A percentile compares a stretch with the other conserved stretches of the same genome.
Conservation (phyloP, 2,329 filamentous ascomycete species). For the Monosporascus sp. region DNA sequence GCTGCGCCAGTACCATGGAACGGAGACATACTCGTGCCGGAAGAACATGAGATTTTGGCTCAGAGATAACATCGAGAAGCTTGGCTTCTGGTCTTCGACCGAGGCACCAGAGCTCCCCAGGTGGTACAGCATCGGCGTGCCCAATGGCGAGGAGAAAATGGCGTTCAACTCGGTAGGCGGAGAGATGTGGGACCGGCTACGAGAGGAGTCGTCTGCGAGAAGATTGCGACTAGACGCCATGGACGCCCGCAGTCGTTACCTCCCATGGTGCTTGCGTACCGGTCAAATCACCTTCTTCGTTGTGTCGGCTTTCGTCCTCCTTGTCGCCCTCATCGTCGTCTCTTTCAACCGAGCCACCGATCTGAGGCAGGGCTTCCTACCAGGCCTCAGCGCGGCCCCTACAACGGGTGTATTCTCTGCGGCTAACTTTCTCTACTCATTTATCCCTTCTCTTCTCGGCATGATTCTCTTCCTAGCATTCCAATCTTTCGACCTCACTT, state of each 20-base stretch:
- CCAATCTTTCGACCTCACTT: constrained; percentile 58
- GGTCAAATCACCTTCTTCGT: constrained; percentile 61
- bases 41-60: constrained; percentile 49
- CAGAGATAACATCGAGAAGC: constrained; percentile 57
- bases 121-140: constrained; percentile 54
- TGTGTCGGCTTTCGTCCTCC: constrained; percentile 52
- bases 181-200: constrained; percentile 21
- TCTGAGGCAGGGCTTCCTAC: constrained; percentile 66
- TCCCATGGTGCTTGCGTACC: constrained; percentile 72
- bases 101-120: constrained; percentile 54
- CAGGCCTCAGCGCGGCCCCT: constrained; percentile 58
- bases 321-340: constrained; percentile 68
- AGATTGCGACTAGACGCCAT: constrained; percentile 47
- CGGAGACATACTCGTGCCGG: constrained; percentile 53
- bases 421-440: constrained; percentile 83
- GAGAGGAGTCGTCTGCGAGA: constrained; percentile 32
- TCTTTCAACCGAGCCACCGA: constrained; percentile 69
- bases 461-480: constrained; percentile 63
- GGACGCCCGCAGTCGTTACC: constrained; percentile 57
- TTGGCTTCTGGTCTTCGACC: constrained; percentile 82
- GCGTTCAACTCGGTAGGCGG: constrained; percentile 18
- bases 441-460: constrained; percentile 64
- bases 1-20: constrained; percentile 64
- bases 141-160: constrained; percentile 20
- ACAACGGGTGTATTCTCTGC: constrained; percentile 66